Evolutionary conservation across 768 basidiomycete species (phyloP).

Genomic region (Tylopilus intermedius): DNA sequence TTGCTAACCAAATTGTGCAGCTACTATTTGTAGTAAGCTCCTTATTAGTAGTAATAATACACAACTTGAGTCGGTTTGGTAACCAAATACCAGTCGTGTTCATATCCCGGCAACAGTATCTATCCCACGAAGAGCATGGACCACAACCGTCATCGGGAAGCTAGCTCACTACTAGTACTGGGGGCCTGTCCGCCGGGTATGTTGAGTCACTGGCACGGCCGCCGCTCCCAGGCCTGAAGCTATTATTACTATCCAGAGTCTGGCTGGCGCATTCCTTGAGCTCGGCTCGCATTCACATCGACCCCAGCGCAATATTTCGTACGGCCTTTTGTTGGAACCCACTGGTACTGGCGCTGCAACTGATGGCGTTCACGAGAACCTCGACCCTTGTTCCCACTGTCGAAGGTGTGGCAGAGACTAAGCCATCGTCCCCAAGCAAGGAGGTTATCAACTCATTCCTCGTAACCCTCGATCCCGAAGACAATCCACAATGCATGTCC

Average conservation of each 20-base stretch:
- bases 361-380: conserved; percentile 5
- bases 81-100: too few relatives aligned
- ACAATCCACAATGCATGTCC: conserved; percentile 41
- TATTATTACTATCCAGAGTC: conserved; percentile 5
- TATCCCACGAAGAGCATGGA: too few relatives aligned
- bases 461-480: conserved; percentile 38
- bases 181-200: not conserved
- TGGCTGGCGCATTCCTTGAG: not conserved
- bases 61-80: too few relatives aligned
- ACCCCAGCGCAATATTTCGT: not conserved
- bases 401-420: conserved; percentile 7
- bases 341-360: not conserved
- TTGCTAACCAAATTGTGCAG: too few relatives aligned
- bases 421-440: not conserved
- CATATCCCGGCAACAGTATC: too few relatives aligned
- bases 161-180: too few relatives aligned
- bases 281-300: not conserved
- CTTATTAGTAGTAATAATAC: too few relatives aligned
- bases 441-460: conserved; percentile 13
- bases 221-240: not conserved
- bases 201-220: not conserved
- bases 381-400: conserved; percentile 6
- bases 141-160: too few relatives aligned
- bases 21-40: too few relatives aligned
- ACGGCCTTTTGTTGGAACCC: not conserved